A percentile compares a stretch with the other conserved stretches of the same genome.
phyloP scores from a whole-genome alignment of 179 eudicot species.

The Spinacia oleracea region DNA sequence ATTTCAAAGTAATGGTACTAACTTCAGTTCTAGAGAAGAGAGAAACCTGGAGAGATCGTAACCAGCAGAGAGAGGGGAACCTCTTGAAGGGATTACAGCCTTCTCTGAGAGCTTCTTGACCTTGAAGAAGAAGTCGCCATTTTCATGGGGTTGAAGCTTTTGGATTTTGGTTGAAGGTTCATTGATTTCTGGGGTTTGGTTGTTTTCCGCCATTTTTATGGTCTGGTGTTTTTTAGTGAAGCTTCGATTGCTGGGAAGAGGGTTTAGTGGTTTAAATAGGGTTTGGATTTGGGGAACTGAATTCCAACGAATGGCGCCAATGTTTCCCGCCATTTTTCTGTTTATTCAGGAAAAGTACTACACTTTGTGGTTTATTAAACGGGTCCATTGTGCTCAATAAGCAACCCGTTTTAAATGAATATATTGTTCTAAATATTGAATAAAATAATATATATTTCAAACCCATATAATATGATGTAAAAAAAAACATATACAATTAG shows the following conservation, averaged over 20 bases:
- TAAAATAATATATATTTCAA: too few relatives aligned
- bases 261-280: constrained; percentile 22
- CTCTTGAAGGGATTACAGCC: constrained; percentile 67
- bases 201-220: constrained; percentile 32
- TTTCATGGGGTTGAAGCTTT: constrained; percentile 38
- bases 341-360: not conserved
- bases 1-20: not conserved
- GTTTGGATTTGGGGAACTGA: not conserved
- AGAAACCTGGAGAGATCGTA: constrained; percentile 78
- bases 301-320: constrained; percentile 30
- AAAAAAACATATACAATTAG: too few relatives aligned
- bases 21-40: not conserved
- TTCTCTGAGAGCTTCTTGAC: constrained; percentile 81
- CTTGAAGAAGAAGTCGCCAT: constrained; percentile 40
- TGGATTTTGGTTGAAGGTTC: constrained; percentile 47
- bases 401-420: too few relatives aligned
- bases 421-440: too few relatives aligned
- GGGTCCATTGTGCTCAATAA: too few relatives aligned
- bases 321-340: constrained; percentile 34
- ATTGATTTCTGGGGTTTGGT: constrained; percentile 30
- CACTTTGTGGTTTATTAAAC: too few relatives aligned
- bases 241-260: not conserved
- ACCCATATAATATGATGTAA: too few relatives aligned
- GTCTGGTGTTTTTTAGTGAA: not conserved
- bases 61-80: constrained; percentile 66